phyloP scores from a whole-genome alignment of 2,329 filamentous ascomycete genomes.

The Colletotrichum eleusines region DNA sequence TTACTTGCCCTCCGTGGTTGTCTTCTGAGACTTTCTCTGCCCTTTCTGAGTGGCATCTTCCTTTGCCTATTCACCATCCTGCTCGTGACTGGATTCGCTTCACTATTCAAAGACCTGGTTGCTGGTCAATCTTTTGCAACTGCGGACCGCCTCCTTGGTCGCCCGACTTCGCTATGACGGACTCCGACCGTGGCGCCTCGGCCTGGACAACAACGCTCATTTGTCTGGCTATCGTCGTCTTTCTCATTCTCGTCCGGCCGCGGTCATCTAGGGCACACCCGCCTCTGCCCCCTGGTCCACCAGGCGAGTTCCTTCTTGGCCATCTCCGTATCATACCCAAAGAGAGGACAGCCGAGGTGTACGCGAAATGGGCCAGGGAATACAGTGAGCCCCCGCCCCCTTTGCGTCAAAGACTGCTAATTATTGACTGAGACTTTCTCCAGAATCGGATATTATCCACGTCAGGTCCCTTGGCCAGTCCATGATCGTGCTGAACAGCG shows the following conservation, averaged over 20 bases:
- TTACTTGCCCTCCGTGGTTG: not conserved
- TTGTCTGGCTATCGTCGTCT: slow-evolving; percentile 26
- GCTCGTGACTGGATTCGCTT: slow-evolving; percentile 3
- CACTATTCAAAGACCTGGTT: not conserved
- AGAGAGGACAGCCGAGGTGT: slow-evolving; percentile 38
- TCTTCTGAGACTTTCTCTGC: not conserved
- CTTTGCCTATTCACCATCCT: not conserved
- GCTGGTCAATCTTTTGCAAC: not conserved
- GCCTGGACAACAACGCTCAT: slow-evolving; percentile 23
- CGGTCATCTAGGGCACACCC: slow-evolving; percentile 29
- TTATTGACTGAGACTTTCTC: slow-evolving; percentile 4
- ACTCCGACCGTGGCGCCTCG: not conserved
- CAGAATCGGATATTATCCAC: slow-evolving; percentile 49
- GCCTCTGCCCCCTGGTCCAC: slow-evolving; percentile 41
- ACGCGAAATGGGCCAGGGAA: slow-evolving; percentile 50
- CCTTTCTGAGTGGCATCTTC: not conserved
- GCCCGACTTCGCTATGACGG: slow-evolving; percentile 13
- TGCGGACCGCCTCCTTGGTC: not conserved
- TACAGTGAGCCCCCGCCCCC: slow-evolving; percentile 62
- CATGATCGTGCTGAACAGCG: slow-evolving; percentile 58
- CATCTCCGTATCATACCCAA: slow-evolving; percentile 52
- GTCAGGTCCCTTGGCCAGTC: slow-evolving; percentile 50
- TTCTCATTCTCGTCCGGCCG: slow-evolving; percentile 22
- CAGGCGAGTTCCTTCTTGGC: slow-evolving; percentile 51
- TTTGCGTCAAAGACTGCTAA: not conserved